Evolutionary conservation across 345 rosid genomes (phyloP), one percentile per base, ranked within the genome.

Genomic region (Linum usitatissimum): DNA sequence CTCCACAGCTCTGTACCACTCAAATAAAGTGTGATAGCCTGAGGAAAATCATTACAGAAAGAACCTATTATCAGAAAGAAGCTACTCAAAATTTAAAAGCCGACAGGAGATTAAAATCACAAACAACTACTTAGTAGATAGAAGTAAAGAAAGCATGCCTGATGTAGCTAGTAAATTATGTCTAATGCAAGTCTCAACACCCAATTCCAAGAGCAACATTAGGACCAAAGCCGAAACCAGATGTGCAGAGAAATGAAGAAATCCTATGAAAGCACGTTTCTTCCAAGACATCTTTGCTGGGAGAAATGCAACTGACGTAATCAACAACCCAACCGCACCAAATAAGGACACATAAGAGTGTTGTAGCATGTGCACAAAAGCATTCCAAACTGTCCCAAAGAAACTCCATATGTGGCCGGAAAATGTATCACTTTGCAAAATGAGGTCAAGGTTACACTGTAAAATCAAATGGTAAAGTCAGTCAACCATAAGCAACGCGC

Each of bases 1-100:
- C 75, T 93, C 99, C 72, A 93, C 92, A 28, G 90, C 65, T 75
- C 72, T 85, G 81, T 93, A 93, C 99, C 99, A 93, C 84, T 90
- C 85, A 61, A 87, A 93, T 67, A 93, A 78, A 18, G 95, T 68
- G 76, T 93, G 99, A 73, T 93, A 93, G 70, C 99, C 99, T 93
- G 80, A 36, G 72, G 53, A 38, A 57, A 23, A 57, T 3, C 28
- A 23, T 23, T 23, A 23, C 28, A 23, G 28, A 23, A 23, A 55
- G 14, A 19, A 17, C 3, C 9, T 9, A 9, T 3, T 10, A 9
- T 55, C 30, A 55, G 30, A 55, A 55, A 55, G 30, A 18, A 55
- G 51, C 51, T 45, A 45, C 51, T 45, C 14, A 1, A 12, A 45
- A 45, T 6, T 3, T 7, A 7, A 10, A 12, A 45, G 7, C 10